Conservation (phyloP, 805 yeast genomes). For the Brettanomyces anomalus region DNA sequence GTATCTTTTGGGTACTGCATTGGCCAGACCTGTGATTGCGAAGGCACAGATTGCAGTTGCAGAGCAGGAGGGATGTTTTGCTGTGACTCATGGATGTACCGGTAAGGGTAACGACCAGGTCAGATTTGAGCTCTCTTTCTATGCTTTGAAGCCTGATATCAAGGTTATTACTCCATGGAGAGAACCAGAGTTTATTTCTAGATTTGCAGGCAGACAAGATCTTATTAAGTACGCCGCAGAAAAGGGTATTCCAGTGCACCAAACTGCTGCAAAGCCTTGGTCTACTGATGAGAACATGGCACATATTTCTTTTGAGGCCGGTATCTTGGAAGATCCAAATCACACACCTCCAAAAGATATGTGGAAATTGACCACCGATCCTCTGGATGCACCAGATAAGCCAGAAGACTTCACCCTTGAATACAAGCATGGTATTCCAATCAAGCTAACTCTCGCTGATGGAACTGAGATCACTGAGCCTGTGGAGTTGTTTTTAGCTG, state of each 20-base stretch:
- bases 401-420: conserved; percentile 85
- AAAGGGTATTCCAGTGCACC: conserved; percentile 90
- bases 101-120: conserved; percentile 99
- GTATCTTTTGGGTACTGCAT: conserved; percentile 90
- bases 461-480: conserved; percentile 65
- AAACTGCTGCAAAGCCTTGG: conserved; percentile 99
- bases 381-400: conserved; percentile 84
- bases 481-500: conserved; percentile 84
- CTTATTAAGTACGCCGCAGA: conserved; percentile 87
- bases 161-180: conserved; percentile 99
- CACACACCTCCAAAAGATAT: conserved; percentile 98
- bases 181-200: conserved; percentile 86
- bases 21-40: conserved; percentile 98
- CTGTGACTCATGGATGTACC: conserved; percentile 98
- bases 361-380: conserved; percentile 99
- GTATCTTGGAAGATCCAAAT: conserved; percentile 97
- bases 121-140: conserved; percentile 93
- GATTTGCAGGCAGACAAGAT: conserved; percentile 98
- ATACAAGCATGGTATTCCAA: conserved; percentile 83
- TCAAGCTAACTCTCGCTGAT: conserved; percentile 61
- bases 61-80: conserved; percentile 94
- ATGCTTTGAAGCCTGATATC: conserved; percentile 97
- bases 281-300: conserved; percentile 99
- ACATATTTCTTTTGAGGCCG: conserved; percentile 98
- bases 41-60: conserved; percentile 97